phyloP scores from a whole-genome alignment of 2,329 filamentous ascomycete species.

The Hirsutella thompsonii region DNA sequence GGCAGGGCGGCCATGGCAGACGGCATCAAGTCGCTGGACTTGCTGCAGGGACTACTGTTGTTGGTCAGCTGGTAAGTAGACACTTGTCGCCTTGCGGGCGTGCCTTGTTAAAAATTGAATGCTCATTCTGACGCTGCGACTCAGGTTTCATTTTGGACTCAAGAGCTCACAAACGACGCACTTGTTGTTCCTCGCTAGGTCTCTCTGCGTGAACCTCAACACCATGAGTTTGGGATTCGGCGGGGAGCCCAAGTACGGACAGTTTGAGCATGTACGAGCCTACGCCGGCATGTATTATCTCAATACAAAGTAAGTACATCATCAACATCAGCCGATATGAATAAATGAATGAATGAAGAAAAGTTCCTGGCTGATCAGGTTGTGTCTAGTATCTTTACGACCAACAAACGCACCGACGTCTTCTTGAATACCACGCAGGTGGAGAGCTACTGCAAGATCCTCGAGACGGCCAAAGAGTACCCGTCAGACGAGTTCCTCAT shows the following conservation, averaged over 20 bases:
- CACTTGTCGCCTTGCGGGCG: too few species aligned
- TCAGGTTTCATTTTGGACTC: constrained; percentile 32
- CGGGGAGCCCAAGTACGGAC: constrained; percentile 12
- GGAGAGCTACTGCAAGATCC: constrained; percentile 27
- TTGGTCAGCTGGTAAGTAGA: constrained; percentile 30
- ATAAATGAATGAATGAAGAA: too few species aligned
- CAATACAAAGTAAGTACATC: constrained; percentile 33
- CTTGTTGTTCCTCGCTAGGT: constrained; percentile 32
- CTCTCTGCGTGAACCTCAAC: constrained; percentile 29
- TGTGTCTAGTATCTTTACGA: constrained; percentile 24
- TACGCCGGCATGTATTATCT: constrained; percentile 37
- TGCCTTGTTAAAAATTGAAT: too few species aligned
- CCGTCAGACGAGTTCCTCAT: constrained; percentile 30
- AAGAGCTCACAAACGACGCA: constrained; percentile 37
- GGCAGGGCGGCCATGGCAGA: constrained; percentile 24
- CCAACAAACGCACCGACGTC: constrained; percentile 33
- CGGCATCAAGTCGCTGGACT: constrained; percentile 29
- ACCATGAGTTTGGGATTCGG: constrained; percentile 13
- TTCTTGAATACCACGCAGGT: constrained; percentile 33
- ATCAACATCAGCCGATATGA: too few species aligned
- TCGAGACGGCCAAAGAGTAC: constrained; percentile 28
- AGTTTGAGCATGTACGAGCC: constrained; percentile 31
- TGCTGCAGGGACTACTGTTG: constrained; percentile 33
- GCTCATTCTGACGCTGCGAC: background rate
- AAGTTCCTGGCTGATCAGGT: background rate